A percentile compares a stretch with the other conserved stretches of the same genome.
Evolutionary conservation across 2,329 filamentous ascomycete genomes (phyloP).

Genomic region (Diaporthe eres): DNA sequence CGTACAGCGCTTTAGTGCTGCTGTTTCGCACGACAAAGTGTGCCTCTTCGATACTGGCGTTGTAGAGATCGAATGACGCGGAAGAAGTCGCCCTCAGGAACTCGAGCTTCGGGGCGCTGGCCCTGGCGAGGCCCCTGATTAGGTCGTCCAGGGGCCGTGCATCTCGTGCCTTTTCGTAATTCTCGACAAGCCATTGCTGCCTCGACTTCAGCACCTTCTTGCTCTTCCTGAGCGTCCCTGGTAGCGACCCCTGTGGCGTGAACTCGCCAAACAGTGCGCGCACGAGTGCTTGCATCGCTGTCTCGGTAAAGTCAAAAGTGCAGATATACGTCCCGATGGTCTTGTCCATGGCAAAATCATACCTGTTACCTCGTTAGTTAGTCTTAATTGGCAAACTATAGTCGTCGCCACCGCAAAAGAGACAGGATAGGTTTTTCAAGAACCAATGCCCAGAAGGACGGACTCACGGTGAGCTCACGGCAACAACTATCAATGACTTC

Average conservation of each 20-base stretch:
- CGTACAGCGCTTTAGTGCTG: conserved; percentile 90
- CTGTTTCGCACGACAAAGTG: conserved; percentile 96
- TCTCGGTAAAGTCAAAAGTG: conserved; percentile 97
- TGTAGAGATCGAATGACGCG: conserved; percentile 81
- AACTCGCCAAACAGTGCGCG: conserved; percentile 86
- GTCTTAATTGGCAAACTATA: neutral
- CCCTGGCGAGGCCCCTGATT: conserved; percentile 77
- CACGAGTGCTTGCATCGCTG: conserved; percentile 86
- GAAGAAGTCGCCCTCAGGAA: conserved; percentile 80
- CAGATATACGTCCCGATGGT: conserved; percentile 93
- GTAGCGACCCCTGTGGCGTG: conserved; percentile 70
- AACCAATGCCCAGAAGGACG: neutral
- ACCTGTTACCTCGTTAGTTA: conserved; percentile 53
- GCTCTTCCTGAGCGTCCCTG: conserved; percentile 85
- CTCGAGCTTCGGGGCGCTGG: conserved; percentile 74
- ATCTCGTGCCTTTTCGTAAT: conserved; percentile 86
- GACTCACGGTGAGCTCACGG: conserved; percentile 83
- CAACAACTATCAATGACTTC: conserved; percentile 91
- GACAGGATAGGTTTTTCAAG: neutral
- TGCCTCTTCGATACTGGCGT: conserved; percentile 79
- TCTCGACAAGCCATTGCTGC: conserved; percentile 95
- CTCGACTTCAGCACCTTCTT: conserved; percentile 90
- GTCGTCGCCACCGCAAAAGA: neutral
- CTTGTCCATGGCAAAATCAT: conserved; percentile 95
- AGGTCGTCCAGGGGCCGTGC: conserved; percentile 80